These are phyloP conservation scores for Penicillium fuscoglaucum DNA, from an alignment of 2,329 filamentous ascomycete species.

Conservation along the genomic window DNA sequence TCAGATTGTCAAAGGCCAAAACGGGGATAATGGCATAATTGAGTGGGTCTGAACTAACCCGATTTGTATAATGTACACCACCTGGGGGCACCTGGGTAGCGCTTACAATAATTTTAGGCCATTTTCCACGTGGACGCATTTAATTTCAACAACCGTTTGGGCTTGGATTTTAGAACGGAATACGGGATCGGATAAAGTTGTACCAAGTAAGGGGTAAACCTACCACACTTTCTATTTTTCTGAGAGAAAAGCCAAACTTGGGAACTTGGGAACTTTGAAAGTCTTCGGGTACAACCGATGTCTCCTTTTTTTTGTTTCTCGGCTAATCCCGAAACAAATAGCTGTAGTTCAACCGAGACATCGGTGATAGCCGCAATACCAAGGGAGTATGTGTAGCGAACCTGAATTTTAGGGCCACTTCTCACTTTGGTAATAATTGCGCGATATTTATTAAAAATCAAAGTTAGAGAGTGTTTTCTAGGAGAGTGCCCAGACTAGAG, in stretches of 20 bases:
- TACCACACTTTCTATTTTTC: too few relatives aligned
- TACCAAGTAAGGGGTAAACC: too few relatives aligned
- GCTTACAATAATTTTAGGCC: neutral
- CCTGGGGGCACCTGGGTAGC: neutral
- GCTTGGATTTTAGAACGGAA: neutral
- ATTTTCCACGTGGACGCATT: conserved; percentile 1
- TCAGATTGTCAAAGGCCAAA: neutral
- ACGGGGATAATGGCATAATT: neutral
- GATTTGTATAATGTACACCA: conserved; percentile 15
- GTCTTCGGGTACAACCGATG: neutral
- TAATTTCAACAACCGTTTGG: conserved; percentile 1
- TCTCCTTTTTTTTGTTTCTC: neutral
- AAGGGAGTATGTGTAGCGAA: neutral
- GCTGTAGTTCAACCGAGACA: neutral
- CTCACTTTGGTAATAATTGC: neutral
- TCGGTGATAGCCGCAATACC: neutral
- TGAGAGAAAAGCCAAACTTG: too few relatives aligned
- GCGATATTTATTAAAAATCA: neutral
- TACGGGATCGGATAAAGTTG: too few relatives aligned
- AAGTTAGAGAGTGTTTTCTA: neutral
- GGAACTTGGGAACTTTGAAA: too few relatives aligned
- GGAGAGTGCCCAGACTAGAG: neutral
- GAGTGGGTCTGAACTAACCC: neutral
- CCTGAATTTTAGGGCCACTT: neutral
- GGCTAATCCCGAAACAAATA: neutral